A percentile compares a stretch with the other conserved stretches of the same genome.
These are phyloP conservation scores for Haplosporangium sp. DNA, from an alignment of 371 early-diverging fungal genomes.

Conservation along the genomic window DNA sequence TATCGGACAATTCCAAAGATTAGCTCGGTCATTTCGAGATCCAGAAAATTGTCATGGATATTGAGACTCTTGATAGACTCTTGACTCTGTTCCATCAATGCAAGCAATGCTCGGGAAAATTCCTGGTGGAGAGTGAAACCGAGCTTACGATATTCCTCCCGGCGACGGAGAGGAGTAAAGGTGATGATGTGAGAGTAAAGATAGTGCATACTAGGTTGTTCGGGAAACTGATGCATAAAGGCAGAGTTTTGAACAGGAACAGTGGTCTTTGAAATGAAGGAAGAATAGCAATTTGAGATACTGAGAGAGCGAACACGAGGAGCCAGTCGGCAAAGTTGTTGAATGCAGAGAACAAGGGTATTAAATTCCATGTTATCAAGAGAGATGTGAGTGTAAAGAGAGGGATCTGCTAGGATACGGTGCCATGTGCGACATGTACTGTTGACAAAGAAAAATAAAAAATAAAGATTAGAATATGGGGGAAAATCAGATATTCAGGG, in stretches of 20 bases:
- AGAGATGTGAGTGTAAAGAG: conserved; percentile 59
- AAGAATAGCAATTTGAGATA: conserved; percentile 59
- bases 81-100: conserved; percentile 56
- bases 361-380: conserved; percentile 62
- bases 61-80: conserved; percentile 54
- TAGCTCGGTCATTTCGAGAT: conserved; percentile 65
- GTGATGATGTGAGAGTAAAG: conserved; percentile 59
- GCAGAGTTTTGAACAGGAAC: conserved; percentile 58
- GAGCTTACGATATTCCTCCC: conserved; percentile 60
- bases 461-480: background rate
- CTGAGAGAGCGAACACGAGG: conserved; percentile 58
- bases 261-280: conserved; percentile 60
- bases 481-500: background rate
- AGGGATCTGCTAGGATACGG: conserved; percentile 56
- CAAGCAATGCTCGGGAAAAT: conserved; percentile 58
- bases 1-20: conserved; percentile 59
- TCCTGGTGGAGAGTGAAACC: conserved; percentile 62
- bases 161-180: conserved; percentile 58
- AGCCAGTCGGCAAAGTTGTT: conserved; percentile 50
- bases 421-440: conserved; percentile 64
- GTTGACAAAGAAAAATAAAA: background rate
- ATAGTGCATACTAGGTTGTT: conserved; percentile 40
- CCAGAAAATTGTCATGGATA: conserved; percentile 59
- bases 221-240: conserved; percentile 26
- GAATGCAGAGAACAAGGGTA: conserved; percentile 56